Percentiles rank a stretch among this genome's conserved stretches.
phyloP scores from a whole-genome alignment of 495 filamentous ascomycete genomes.

The Xylaria palmicola region DNA sequence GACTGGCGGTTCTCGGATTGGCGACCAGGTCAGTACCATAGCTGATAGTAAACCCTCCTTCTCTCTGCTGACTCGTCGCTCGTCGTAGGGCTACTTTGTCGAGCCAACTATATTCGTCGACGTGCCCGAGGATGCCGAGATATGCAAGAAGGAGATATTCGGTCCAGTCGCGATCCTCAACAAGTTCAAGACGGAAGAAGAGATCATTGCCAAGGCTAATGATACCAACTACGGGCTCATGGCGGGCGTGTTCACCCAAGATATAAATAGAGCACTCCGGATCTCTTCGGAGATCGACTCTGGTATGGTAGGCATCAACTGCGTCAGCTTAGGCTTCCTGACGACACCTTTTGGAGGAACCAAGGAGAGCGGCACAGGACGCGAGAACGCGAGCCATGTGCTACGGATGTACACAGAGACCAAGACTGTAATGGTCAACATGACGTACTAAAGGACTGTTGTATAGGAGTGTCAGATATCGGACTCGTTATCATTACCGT shows the following conservation, averaged over 20 bases:
- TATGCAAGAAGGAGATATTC: constrained; percentile 55
- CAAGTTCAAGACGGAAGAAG: constrained; percentile 55
- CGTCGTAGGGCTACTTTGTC: constrained; percentile 42
- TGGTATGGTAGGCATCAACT: constrained; percentile 58
- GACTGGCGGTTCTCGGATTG: constrained; percentile 56
- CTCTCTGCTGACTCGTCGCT: constrained; percentile 7
- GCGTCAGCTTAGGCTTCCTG: constrained; percentile 22
- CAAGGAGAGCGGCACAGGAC: constrained; percentile 51
- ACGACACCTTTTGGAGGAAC: constrained; percentile 50
- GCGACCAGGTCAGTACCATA: constrained; percentile 41
- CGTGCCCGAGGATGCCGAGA: constrained; percentile 39
- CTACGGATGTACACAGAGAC: constrained; percentile 45
- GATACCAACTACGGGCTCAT: constrained; percentile 49
- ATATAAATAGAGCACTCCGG: constrained; percentile 51
- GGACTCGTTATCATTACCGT: too few relatives aligned
- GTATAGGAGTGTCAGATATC: too few relatives aligned
- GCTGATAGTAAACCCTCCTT: too few relatives aligned
- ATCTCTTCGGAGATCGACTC: constrained; percentile 48
- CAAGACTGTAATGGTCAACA: constrained; percentile 52
- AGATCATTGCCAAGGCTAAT: constrained; percentile 51
- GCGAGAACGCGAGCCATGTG: constrained; percentile 44
- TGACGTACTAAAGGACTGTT: constrained; percentile 24
- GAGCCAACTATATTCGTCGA: constrained; percentile 51
- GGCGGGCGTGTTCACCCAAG: constrained; percentile 50
- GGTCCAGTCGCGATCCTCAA: constrained; percentile 50